A percentile compares a stretch with the other conserved stretches of the same genome.
phyloP scores from a whole-genome alignment of 1,284 basidiomycete species.

The Leccinum angustisporum region DNA sequence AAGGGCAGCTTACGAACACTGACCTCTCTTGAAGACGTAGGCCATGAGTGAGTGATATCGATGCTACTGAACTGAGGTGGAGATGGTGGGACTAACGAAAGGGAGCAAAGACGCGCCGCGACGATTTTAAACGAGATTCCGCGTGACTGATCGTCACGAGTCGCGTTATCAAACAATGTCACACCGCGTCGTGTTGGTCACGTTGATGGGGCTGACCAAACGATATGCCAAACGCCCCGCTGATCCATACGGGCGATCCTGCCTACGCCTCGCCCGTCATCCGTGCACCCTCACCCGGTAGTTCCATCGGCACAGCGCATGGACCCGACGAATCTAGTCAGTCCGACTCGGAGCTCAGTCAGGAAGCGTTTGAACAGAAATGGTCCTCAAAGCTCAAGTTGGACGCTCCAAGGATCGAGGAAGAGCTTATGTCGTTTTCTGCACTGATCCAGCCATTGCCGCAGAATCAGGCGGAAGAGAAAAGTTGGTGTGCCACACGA shows the following conservation, averaged over 20 bases:
- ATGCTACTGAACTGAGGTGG: constrained; percentile 9
- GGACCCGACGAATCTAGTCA: constrained; percentile 58
- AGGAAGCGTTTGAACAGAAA: constrained; percentile 52
- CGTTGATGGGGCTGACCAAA: constrained; percentile 1
- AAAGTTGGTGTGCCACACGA: constrained; percentile 23
- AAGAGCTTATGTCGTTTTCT: constrained; percentile 29
- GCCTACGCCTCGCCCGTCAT: constrained; percentile 67
- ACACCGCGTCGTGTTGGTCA: constrained; percentile 29
- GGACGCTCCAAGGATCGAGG: constrained; percentile 33
- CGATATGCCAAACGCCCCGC: constrained; percentile 30
- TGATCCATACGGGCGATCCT: constrained; percentile 37
- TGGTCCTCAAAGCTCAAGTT: constrained; percentile 43
- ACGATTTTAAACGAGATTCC: constrained; percentile 30
- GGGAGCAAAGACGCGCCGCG: constrained; percentile 31
- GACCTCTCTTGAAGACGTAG: constrained; percentile 76
- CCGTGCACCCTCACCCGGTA: constrained; percentile 67
- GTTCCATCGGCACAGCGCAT: constrained; percentile 68
- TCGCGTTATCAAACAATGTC: constrained; percentile 33
- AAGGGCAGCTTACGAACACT: constrained; percentile 26
- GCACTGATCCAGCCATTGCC: constrained; percentile 27
- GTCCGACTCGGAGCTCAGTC: constrained; percentile 54
- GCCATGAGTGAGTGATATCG: constrained; percentile 44
- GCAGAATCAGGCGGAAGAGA: constrained; percentile 32
- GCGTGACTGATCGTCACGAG: constrained; percentile 34
- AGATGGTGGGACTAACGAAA: constrained; percentile 36